These are phyloP conservation scores for Arthonia radiata DNA, from an alignment of 495 filamentous ascomycete species.

Conservation along the genomic window DNA sequence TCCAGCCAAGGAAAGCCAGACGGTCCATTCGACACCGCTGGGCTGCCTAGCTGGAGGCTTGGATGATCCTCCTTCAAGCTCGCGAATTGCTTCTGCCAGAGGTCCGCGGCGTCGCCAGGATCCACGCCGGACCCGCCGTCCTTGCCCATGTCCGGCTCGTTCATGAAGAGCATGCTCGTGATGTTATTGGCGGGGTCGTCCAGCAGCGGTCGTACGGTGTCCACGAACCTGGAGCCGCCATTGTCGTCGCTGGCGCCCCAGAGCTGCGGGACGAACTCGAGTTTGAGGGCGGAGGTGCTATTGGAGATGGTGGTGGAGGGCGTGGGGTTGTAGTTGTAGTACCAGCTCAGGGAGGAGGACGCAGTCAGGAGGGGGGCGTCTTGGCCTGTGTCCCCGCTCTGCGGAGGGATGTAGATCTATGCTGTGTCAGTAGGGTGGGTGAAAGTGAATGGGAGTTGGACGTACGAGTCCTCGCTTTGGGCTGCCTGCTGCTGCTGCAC, in stretches of 20 bases:
- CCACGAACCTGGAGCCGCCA: conserved; percentile 25
- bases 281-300: conserved; percentile 13
- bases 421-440: too few relatives aligned
- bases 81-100: conserved; percentile 40
- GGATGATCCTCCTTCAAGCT: conserved; percentile 28
- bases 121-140: conserved; percentile 33
- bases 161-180: conserved; percentile 41
- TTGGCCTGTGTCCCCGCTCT: too few relatives aligned
- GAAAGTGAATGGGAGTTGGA: too few relatives aligned
- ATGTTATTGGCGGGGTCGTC: conserved; percentile 30
- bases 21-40: conserved; percentile 28
- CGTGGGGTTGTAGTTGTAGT: conserved; percentile 44
- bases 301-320: conserved; percentile 25
- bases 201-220: conserved; percentile 24
- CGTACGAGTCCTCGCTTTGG: too few relatives aligned
- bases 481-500: too few relatives aligned
- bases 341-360: conserved; percentile 39
- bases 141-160: conserved; percentile 39
- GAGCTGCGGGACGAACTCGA: conserved; percentile 64
- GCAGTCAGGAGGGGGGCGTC: conserved; percentile 37
- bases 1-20: too few relatives aligned
- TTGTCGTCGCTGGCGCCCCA: conserved; percentile 28
- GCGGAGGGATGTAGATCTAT: too few relatives aligned
- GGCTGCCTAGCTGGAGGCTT: conserved; percentile 32
- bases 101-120: conserved; percentile 29